A percentile compares a stretch with the other conserved stretches of the same genome.
Conservation (phyloP, 2,329 filamentous ascomycete species). For the Colletotrichum somersetense region DNA sequence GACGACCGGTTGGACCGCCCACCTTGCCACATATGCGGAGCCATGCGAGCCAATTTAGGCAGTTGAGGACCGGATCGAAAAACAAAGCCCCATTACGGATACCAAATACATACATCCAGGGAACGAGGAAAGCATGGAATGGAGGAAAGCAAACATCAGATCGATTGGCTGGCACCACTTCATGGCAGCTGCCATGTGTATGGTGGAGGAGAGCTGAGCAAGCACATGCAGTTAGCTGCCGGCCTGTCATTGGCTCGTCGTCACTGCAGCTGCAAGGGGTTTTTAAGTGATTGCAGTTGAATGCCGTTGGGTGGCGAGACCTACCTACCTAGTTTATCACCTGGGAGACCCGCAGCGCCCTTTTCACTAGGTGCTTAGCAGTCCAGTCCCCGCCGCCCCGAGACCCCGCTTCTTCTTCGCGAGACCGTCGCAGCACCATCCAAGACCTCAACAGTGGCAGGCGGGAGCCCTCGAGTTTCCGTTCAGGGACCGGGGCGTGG, state of each 20-base stretch:
- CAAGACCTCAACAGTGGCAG: slow-evolving; percentile 27
- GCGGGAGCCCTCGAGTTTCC: slow-evolving; percentile 6
- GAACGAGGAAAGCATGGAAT: background rate
- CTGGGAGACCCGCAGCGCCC: background rate
- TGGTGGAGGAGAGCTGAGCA: background rate
- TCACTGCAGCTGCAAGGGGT: slow-evolving; percentile 31
- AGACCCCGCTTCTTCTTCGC: background rate
- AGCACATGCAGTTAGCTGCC: slow-evolving; percentile 6
- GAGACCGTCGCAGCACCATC: slow-evolving; percentile 19
- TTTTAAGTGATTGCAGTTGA: slow-evolving; percentile 41
- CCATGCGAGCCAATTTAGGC: background rate
- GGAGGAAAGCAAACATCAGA: background rate
- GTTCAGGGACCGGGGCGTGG: slow-evolving; percentile 18
- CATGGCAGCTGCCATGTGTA: slow-evolving; percentile 5
- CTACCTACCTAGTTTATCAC: too few species aligned
- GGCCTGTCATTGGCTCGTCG: slow-evolving; percentile 17
- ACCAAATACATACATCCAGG: background rate
- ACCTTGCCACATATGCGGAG: background rate
- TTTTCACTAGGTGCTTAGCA: background rate
- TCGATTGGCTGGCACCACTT: background rate
- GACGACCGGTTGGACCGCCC: background rate
- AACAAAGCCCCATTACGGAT: background rate
- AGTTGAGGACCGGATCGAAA: background rate
- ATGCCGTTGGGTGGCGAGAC: background rate
- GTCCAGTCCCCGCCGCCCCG: background rate